phyloP scores from a whole-genome alignment of 1,139 yeast species.

The Blastobotrys proliferans region DNA sequence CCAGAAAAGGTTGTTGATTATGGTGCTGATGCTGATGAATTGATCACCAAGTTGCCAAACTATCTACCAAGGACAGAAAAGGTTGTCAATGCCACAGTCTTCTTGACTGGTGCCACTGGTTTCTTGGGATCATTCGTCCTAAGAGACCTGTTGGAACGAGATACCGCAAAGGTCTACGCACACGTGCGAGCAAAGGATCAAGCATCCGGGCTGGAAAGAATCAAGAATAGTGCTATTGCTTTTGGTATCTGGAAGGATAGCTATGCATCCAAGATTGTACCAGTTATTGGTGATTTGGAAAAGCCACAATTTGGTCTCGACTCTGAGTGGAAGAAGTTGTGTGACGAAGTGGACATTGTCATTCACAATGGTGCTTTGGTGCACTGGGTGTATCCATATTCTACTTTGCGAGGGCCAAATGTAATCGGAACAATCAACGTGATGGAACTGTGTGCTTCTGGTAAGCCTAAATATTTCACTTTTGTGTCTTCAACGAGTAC shows the following conservation, averaged over 20 bases:
- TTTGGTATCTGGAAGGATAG: slow-evolving; percentile 80
- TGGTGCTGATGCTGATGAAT: slow-evolving; percentile 66
- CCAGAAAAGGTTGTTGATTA: slow-evolving; percentile 37
- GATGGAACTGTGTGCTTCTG: slow-evolving; percentile 67
- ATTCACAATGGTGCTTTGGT: slow-evolving; percentile 97
- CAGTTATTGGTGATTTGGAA: slow-evolving; percentile 82
- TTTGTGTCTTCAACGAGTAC: slow-evolving; percentile 96
- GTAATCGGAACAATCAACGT: slow-evolving; percentile 85
- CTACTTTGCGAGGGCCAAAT: slow-evolving; percentile 86
- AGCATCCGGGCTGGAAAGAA: slow-evolving; percentile 68
- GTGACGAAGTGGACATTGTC: slow-evolving; percentile 66
- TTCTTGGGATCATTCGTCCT: slow-evolving; percentile 88
- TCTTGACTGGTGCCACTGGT: slow-evolving; percentile 95
- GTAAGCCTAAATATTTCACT: slow-evolving; percentile 80
- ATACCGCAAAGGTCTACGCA: slow-evolving; percentile 55
- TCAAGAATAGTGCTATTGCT: slow-evolving; percentile 70
- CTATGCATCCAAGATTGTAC: slow-evolving; percentile 56
- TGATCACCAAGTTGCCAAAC: slow-evolving; percentile 45
- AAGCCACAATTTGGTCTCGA: slow-evolving; percentile 64
- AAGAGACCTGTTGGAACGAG: slow-evolving; percentile 63
- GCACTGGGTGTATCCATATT: slow-evolving; percentile 97
- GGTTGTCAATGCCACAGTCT: slow-evolving; percentile 51
- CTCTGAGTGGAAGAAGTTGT: slow-evolving; percentile 54
- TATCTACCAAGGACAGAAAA: slow-evolving; percentile 34
- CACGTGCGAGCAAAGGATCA: slow-evolving; percentile 84